A percentile compares a stretch with the other conserved stretches of the same genome.
phyloP scores from a whole-genome alignment of 129 eudicot species.

The Flaveria ramosissima region DNA sequence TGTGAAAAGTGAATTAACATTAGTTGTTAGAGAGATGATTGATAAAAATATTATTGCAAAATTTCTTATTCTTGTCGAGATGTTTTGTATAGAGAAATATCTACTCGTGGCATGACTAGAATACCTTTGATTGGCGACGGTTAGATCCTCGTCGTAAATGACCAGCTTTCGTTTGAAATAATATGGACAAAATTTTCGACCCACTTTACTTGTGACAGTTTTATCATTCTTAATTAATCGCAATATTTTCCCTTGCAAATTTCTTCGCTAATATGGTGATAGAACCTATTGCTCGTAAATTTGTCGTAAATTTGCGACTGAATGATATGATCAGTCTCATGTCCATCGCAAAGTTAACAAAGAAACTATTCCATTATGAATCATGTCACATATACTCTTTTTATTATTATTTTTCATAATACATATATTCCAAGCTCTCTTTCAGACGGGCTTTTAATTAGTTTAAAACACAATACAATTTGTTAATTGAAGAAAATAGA shows the following conservation, averaged over 20 bases:
- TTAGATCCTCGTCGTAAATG: too few species aligned
- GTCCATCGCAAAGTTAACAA: not conserved
- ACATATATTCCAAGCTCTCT: not conserved
- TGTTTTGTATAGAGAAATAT: too few species aligned
- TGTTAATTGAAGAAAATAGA: too few species aligned
- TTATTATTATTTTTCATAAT: not conserved
- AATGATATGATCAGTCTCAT: not conserved
- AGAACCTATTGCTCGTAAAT: not conserved
- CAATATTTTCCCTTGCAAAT: not conserved
- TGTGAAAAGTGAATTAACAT: too few species aligned
- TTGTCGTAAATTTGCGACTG: not conserved
- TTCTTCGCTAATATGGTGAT: not conserved
- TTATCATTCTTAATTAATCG: not conserved
- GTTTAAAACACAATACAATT: not conserved
- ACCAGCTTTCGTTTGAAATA: too few species aligned
- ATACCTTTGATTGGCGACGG: too few species aligned
- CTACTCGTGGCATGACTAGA: too few species aligned
- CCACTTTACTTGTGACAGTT: not conserved
- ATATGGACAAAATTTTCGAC: not conserved
- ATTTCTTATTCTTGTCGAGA: too few species aligned
- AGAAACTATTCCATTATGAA: not conserved
- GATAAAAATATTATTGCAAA: too few species aligned
- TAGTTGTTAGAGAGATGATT: too few species aligned
- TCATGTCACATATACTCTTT: not conserved
- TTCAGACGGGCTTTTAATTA: not conserved